phyloP scores from a whole-genome alignment of 257 asterid species.

The Mitragyna speciosa region DNA sequence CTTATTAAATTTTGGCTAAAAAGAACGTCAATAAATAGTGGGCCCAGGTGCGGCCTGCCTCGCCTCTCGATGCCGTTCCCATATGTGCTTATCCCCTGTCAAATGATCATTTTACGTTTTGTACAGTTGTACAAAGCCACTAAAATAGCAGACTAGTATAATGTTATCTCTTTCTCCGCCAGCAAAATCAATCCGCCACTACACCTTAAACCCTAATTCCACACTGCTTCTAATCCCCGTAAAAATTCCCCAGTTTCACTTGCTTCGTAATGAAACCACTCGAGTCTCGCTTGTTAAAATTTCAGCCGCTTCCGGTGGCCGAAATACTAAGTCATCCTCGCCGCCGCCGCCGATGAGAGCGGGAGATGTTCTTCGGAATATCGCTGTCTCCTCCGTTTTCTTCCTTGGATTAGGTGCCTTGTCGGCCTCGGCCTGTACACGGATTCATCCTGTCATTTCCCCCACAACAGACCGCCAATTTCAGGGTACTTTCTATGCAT shows the following conservation, averaged over 20 bases:
- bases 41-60: too few species aligned
- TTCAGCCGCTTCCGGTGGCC: conserved; percentile 3
- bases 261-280: neutral
- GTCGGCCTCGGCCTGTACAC: conserved; percentile 12
- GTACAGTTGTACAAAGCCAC: too few species aligned
- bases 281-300: neutral
- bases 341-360: neutral
- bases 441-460: conserved; percentile 1
- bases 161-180: too few species aligned
- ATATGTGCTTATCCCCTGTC: too few species aligned
- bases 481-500: neutral
- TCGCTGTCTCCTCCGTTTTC: conserved; percentile 25
- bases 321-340: neutral
- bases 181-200: neutral
- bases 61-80: too few species aligned
- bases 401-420: conserved; percentile 22
- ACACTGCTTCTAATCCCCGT: neutral
- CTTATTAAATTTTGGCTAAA: too few species aligned
- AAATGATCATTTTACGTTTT: too few species aligned
- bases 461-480: neutral
- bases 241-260: neutral
- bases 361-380: conserved; percentile 15
- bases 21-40: too few species aligned
- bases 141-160: too few species aligned
- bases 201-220: neutral